A percentile compares a stretch with the other conserved stretches of the same genome.
phyloP scores from a whole-genome alignment of 345 rosid species.

The Populus nigra region DNA sequence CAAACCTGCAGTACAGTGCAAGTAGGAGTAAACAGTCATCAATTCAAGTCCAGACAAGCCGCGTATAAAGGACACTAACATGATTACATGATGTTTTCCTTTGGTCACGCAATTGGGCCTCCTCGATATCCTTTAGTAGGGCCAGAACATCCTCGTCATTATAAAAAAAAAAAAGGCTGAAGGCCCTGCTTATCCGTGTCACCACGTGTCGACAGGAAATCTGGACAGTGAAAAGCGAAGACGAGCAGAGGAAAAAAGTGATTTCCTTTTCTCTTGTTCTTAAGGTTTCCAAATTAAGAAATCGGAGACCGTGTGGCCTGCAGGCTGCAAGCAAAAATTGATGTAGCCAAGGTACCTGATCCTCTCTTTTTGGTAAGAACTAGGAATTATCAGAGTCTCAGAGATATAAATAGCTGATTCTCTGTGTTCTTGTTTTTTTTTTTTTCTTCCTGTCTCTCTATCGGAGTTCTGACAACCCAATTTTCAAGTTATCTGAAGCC shows the following conservation, averaged over 20 bases:
- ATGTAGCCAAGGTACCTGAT: background rate
- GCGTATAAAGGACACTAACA: background rate
- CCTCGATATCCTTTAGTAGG: background rate
- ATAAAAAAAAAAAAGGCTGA: no score
- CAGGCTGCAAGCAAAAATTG: background rate
- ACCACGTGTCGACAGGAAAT: background rate
- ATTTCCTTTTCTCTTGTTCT: slow-evolving; percentile 5
- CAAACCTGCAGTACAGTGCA: no score
- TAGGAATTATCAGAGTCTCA: background rate
- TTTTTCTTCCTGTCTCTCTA: background rate
- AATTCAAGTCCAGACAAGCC: no score
- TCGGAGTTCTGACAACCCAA: slow-evolving; percentile 16
- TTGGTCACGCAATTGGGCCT: no score
- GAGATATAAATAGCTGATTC: background rate
- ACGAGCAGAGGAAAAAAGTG: background rate
- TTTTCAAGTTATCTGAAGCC: slow-evolving; percentile 15
- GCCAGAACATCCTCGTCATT: background rate
- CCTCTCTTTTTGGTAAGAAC: slow-evolving; percentile 5
- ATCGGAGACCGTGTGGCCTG: background rate
- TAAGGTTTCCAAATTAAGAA: slow-evolving; percentile 46
- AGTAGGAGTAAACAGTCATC: no score
- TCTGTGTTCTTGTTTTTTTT: background rate
- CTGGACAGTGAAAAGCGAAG: slow-evolving; percentile 12
- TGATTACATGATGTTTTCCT: background rate
- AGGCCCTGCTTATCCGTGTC: background rate